Conservation (phyloP, 169 alveolate species). For the Eimeria maxima region DNA sequence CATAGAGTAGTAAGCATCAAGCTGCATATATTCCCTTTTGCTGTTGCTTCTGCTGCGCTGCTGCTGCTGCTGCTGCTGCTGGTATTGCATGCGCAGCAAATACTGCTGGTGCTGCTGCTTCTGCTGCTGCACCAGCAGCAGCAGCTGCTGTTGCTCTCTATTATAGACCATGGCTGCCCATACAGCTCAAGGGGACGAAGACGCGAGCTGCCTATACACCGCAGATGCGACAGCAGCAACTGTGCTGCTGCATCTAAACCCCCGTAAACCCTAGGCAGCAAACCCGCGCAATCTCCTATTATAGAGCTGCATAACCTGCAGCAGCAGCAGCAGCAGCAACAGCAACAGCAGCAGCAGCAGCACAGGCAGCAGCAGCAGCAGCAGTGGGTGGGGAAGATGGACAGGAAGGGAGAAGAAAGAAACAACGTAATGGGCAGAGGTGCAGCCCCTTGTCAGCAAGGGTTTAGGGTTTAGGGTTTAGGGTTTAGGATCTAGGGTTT, state of each 20-base stretch:
- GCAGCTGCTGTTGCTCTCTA: neutral
- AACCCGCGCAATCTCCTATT: neutral
- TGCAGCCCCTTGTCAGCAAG: neutral
- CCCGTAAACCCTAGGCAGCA: neutral
- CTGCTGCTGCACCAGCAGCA: no score
- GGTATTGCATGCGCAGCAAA: no score
- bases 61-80: slow-evolving; percentile 5
- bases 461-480: slow-evolving; percentile 38
- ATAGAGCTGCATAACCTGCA: slow-evolving; percentile 14
- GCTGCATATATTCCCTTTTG: neutral
- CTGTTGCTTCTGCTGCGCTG: slow-evolving; percentile 4
- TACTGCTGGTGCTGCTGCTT: no score
- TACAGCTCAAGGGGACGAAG: neutral
- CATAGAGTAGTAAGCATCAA: neutral
- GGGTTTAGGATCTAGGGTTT: slow-evolving; percentile 68
- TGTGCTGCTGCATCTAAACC: neutral
- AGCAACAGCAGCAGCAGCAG: slow-evolving; percentile 30
- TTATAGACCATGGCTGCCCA: slow-evolving; percentile 13
- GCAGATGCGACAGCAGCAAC: neutral
- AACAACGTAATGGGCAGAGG: neutral
- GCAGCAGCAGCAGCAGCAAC: slow-evolving; percentile 42
- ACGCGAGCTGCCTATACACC: slow-evolving; percentile 17
- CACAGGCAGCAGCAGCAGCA: slow-evolving; percentile 15
- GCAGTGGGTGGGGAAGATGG: neutral
- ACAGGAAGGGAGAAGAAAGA: neutral